A percentile compares a stretch with the other conserved stretches of the same genome.
phyloP scores from a whole-genome alignment of 1,139 yeast genomes.

The Kurtzmaniella quercitrusa region DNA sequence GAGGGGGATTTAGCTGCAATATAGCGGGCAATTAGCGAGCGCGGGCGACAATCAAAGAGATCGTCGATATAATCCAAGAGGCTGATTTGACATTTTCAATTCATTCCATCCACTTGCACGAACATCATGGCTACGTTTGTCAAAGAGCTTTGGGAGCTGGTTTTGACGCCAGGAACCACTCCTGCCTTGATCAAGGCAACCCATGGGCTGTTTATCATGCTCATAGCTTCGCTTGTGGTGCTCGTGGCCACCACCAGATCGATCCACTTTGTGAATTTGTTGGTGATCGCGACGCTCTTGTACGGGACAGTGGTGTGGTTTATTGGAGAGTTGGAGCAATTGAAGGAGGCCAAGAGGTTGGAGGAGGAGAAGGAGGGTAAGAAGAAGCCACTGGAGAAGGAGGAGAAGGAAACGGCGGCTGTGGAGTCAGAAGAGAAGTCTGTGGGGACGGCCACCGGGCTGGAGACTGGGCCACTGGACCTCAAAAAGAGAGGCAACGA shows the following conservation, averaged over 20 bases:
- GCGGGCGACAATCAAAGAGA: too few species aligned
- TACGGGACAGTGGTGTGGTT: slow-evolving; percentile 91
- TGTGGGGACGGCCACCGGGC: too few species aligned
- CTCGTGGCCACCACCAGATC: slow-evolving; percentile 63
- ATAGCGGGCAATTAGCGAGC: too few species aligned
- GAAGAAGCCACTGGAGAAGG: neutral
- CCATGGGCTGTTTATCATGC: slow-evolving; percentile 28
- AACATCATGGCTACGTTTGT: slow-evolving; percentile 43
- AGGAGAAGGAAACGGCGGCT: neutral
- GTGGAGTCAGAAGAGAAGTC: too few species aligned
- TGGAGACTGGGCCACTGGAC: too few species aligned
- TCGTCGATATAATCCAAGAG: too few species aligned
- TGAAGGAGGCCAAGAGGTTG: slow-evolving; percentile 36
- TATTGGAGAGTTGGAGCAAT: slow-evolving; percentile 59
- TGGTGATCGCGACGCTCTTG: slow-evolving; percentile 62
- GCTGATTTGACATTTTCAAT: too few species aligned
- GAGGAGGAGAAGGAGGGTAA: slow-evolving; percentile 23
- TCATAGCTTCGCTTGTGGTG: slow-evolving; percentile 44
- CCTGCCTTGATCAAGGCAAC: slow-evolving; percentile 79
- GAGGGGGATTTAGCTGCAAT: too few species aligned
- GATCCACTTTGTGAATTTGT: slow-evolving; percentile 72
- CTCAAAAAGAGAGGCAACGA: too few species aligned
- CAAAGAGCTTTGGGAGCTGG: slow-evolving; percentile 79
- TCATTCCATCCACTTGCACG: too few species aligned
- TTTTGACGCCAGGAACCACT: slow-evolving; percentile 91